Conservation (phyloP, 495 filamentous ascomycete species). For the Bathelium albidoporum region DNA sequence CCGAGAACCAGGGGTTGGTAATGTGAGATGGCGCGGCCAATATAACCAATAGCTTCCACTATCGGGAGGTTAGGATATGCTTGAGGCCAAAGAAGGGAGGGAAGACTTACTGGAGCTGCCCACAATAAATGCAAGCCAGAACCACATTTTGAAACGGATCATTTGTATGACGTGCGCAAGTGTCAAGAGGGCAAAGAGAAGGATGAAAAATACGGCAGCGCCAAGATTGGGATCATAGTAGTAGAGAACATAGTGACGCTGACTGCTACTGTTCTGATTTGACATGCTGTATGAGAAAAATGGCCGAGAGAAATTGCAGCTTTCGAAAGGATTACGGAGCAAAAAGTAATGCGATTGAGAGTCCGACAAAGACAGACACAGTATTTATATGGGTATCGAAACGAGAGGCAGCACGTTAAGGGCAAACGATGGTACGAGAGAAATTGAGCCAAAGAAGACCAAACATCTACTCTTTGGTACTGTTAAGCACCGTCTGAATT, state of each 20-base stretch:
- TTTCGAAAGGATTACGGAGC: too few species aligned
- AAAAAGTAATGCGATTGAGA: too few species aligned
- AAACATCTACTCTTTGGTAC: too few species aligned
- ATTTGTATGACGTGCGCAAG: constrained; percentile 3
- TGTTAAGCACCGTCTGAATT: too few species aligned
- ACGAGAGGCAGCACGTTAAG: too few species aligned
- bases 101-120: constrained; percentile 11
- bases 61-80: not conserved
- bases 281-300: too few species aligned
- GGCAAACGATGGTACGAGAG: too few species aligned
- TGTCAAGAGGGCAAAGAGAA: constrained; percentile 9
- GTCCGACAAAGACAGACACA: too few species aligned
- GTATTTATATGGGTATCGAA: too few species aligned
- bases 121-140: constrained; percentile 11
- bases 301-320: too few species aligned
- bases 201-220: constrained; percentile 9
- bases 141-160: constrained; percentile 6
- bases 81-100: not conserved
- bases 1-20: constrained; percentile 10
- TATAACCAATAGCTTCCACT: constrained; percentile 14
- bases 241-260: constrained; percentile 12
- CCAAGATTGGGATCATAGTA: constrained; percentile 13
- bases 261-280: not conserved
- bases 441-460: too few species aligned
- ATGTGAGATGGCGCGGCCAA: not conserved